Conservation (phyloP, 2,329 filamentous ascomycete genomes). For the Fusarium tanahbumbuense region DNA sequence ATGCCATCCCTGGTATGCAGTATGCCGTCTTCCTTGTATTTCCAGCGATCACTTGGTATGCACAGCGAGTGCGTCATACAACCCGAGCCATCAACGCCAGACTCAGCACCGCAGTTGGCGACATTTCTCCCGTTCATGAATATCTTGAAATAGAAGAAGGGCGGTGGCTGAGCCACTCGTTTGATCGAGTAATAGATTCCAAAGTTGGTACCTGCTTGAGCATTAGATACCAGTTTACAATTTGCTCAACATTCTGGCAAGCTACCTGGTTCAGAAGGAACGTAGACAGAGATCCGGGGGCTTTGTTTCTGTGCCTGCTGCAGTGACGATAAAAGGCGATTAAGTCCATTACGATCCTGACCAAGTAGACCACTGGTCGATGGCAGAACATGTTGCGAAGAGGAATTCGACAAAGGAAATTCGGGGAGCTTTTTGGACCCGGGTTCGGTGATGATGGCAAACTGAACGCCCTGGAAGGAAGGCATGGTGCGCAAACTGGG, state of each 20-base stretch:
- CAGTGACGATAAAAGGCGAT: not conserved
- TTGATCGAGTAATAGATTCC: constrained; percentile 62
- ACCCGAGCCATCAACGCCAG: constrained; percentile 50
- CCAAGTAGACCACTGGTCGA: constrained; percentile 25
- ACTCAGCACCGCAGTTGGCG: constrained; percentile 64
- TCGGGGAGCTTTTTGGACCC: constrained; percentile 59
- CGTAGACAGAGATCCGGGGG: constrained; percentile 65
- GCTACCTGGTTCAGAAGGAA: constrained; percentile 65
- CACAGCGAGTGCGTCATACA: constrained; percentile 61
- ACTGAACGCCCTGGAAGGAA: constrained; percentile 60
- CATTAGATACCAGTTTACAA: constrained; percentile 3
- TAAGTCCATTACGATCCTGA: constrained; percentile 29
- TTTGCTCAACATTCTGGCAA: not conserved
- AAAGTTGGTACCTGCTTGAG: constrained; percentile 61
- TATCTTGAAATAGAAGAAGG: constrained; percentile 66
- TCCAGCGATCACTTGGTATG: constrained; percentile 58
- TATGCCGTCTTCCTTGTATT: constrained; percentile 53
- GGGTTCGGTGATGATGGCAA: constrained; percentile 56
- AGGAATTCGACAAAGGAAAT: constrained; percentile 65
- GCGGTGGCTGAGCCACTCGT: constrained; percentile 49
- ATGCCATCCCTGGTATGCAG: constrained; percentile 54
- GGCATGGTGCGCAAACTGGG: constrained; percentile 55
- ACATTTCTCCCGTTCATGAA: constrained; percentile 65
- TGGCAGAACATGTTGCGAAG: constrained; percentile 54
- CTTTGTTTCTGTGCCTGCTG: constrained; percentile 49